A percentile compares a stretch with the other conserved stretches of the same genome.
These are phyloP conservation scores for Pinus tabuliformis DNA, from an alignment of 75 land plant species.

Conservation along the genomic window DNA sequence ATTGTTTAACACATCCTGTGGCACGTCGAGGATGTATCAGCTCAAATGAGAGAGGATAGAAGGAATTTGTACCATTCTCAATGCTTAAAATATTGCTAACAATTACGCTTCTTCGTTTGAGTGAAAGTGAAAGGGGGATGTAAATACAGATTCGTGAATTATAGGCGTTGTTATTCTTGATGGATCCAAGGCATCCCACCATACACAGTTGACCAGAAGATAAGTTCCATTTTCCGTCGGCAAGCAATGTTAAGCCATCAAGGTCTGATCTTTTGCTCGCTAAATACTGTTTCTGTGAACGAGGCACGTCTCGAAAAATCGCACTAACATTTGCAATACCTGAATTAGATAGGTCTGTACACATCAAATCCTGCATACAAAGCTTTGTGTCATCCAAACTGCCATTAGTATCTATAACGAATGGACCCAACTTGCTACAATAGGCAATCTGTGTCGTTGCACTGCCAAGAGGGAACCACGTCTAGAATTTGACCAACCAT, in stretches of 20 bases:
- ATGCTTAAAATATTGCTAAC: constrained; percentile 51
- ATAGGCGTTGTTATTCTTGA: constrained; percentile 14
- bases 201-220: constrained; percentile 66
- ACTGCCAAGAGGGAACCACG: constrained; percentile 54
- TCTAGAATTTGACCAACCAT: constrained; percentile 13
- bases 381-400: constrained; percentile 27
- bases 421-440: constrained; percentile 65
- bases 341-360: constrained; percentile 13
- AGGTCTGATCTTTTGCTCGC: constrained; percentile 42
- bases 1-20: constrained; percentile 4
- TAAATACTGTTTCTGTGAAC: constrained; percentile 12
- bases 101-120: constrained; percentile 52
- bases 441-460: constrained; percentile 26
- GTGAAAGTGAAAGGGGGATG: constrained; percentile 45
- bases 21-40: constrained; percentile 21
- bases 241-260: constrained; percentile 36
- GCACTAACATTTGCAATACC: constrained; percentile 34
- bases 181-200: constrained; percentile 57
- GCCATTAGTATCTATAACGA: constrained; percentile 24
- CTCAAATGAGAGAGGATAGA: constrained; percentile 36
- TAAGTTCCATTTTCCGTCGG: constrained; percentile 60
- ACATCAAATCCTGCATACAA: constrained; percentile 44
- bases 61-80: background rate
- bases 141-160: constrained; percentile 43
- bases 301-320: constrained; percentile 43